A percentile compares a stretch with the other conserved stretches of the same genome.
phyloP scores from a whole-genome alignment of 2,329 filamentous ascomycete genomes.

The Verticillium tricorpus region DNA sequence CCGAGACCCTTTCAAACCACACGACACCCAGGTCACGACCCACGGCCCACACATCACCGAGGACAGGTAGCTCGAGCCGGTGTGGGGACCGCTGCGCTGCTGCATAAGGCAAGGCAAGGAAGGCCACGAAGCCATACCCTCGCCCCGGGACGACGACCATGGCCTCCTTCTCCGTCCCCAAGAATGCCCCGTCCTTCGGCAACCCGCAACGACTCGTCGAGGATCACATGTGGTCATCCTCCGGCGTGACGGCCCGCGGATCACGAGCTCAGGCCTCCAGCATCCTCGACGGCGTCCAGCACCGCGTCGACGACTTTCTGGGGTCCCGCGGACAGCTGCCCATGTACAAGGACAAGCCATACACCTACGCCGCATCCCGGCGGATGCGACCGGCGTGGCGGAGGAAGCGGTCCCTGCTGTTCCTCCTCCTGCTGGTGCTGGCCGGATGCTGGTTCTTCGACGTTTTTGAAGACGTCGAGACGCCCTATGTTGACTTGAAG shows the following conservation, averaged over 20 bases:
- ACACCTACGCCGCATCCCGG: conserved; percentile 58
- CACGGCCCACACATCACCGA: conserved; percentile 22
- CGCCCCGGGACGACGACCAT: conserved; percentile 32
- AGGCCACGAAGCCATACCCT: background rate
- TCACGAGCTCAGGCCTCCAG: conserved; percentile 30
- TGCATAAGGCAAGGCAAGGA: background rate
- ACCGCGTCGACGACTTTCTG: conserved; percentile 61
- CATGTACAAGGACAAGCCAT: conserved; percentile 99
- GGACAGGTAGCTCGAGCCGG: background rate
- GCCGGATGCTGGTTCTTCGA: conserved; percentile 67
- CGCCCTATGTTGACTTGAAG: conserved; percentile 16
- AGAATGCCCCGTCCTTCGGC: conserved; percentile 65
- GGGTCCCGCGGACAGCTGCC: conserved; percentile 61
- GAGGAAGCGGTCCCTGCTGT: conserved; percentile 55
- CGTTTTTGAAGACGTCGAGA: conserved; percentile 33
- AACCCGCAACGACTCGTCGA: conserved; percentile 61
- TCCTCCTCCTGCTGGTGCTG: conserved; percentile 50
- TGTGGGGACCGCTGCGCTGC: background rate
- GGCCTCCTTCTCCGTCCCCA: conserved; percentile 60
- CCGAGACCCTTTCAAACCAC: conserved; percentile 37
- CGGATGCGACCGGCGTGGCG: conserved; percentile 56
- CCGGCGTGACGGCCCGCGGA: conserved; percentile 37
- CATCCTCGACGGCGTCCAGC: conserved; percentile 50
- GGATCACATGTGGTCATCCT: conserved; percentile 60
- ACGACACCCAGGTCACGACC: conserved; percentile 16